phyloP scores from a whole-genome alignment of 176 grass and related monocot species.

The Panicum miliaceum region DNA sequence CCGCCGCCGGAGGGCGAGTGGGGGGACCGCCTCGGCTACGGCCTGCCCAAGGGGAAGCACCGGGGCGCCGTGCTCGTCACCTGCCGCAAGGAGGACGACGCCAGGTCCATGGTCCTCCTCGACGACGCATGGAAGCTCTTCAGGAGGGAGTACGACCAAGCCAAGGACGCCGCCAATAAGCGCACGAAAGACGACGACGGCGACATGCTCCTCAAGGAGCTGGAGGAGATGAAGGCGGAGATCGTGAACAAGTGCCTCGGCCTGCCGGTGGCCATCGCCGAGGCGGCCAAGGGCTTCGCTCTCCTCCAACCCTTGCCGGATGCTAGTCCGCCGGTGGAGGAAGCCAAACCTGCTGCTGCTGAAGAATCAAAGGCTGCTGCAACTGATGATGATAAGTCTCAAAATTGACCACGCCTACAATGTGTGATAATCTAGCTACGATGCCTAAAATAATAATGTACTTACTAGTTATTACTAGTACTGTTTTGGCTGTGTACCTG shows the following conservation, averaged over 20 bases:
- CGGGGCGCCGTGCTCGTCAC: slow-evolving; percentile 56
- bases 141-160: background rate
- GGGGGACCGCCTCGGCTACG: slow-evolving; percentile 57
- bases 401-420: too few species aligned
- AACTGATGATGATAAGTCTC: too few species aligned
- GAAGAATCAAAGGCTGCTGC: too few species aligned
- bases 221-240: slow-evolving; percentile 4
- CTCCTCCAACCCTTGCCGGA: background rate
- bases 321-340: too few species aligned
- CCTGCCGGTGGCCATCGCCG: slow-evolving; percentile 54
- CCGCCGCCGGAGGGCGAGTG: slow-evolving; percentile 33
- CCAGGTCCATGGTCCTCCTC: slow-evolving; percentile 30
- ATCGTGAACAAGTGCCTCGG: slow-evolving; percentile 51
- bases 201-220: background rate
- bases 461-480: too few species aligned
- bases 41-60: slow-evolving; percentile 47
- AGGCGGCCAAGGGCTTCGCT: slow-evolving; percentile 53
- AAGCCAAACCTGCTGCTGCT: too few species aligned
- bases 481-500: too few species aligned
- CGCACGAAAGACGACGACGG: background rate
- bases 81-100: slow-evolving; percentile 52
- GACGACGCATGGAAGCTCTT: slow-evolving; percentile 45
- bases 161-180: background rate
- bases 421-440: too few species aligned
- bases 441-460: too few species aligned